Base-by-base conservation (phyloP, 1,284 basidiomycete species). In the Malassezia cuniculi region DNA sequence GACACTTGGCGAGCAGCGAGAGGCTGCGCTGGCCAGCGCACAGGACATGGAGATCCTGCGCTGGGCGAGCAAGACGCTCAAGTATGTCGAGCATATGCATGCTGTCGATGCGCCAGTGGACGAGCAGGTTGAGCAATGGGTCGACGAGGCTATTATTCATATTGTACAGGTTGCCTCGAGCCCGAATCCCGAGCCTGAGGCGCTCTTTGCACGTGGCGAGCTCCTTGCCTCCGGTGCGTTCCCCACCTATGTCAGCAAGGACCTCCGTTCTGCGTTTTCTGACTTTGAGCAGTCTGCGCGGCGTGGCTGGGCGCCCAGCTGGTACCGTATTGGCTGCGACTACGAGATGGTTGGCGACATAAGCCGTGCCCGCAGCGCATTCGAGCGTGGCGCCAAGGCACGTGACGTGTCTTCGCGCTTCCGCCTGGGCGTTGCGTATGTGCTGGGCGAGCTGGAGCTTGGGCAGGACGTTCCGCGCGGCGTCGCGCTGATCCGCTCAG, bases 311-410 rank as follows among this genome's bases (percentile, higher is more conserved):
- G 51, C 61, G 7, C 47, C 60, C 10, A 57, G 54, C 0, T 94
- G 87, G 87, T 93, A 86, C 70, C 74, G 80, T 31, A 76, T 93
- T 3, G 87, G 85, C 0, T 72, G 81, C 19, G 87, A 93, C 55
- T 93, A 94, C 63, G 89, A 94, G 70, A 78, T 77, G 37, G 85
- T 89, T 46, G 77, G 77, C 17, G 83, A 90, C 64, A 32, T 55
- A 7, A 47, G 66, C 0, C 76, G 80, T 26, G 85, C 86, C 0
- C 75, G 71, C 31, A 81, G 83, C 27, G 87, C 84, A 52, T 89
- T 86, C 60, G 79, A 84, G 52, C 75, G 81, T 6, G 86, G 62
- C 11, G 84, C 78, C 21, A 76, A 77, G 47, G 69, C 72, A 12
- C 75, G 74, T 14, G 81, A 85, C 34, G 80, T 80, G 41, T 78